These are phyloP conservation scores for Geotrichum carabidarum DNA, from an alignment of 1,139 yeast species.

Conservation along the genomic window DNA sequence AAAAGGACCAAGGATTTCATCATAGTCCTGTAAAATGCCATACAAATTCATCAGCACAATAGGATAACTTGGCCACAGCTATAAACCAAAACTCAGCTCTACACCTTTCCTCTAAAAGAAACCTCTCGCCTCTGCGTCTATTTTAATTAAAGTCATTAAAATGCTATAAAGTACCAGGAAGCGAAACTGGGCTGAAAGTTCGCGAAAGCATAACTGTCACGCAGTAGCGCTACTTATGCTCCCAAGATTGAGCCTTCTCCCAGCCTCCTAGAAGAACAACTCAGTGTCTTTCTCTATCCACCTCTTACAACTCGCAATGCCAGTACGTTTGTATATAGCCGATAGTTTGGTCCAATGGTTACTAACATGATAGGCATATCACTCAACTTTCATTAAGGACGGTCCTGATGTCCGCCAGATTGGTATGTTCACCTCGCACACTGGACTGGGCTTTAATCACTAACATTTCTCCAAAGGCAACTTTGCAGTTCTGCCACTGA, in stretches of 20 bases:
- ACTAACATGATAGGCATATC: conserved; percentile 20
- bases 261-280: conserved; percentile 4
- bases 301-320: conserved; percentile 1
- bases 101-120: too few relatives aligned
- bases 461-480: conserved; percentile 70
- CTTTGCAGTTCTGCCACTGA: conserved; percentile 74
- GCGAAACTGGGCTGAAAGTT: background rate
- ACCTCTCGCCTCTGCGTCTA: too few relatives aligned
- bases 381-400: conserved; percentile 28
- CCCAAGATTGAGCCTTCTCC: background rate
- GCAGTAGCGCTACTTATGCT: conserved; percentile 3
- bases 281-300: background rate
- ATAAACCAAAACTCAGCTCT: too few relatives aligned
- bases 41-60: too few relatives aligned
- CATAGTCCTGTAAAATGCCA: too few relatives aligned
- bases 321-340: conserved; percentile 1
- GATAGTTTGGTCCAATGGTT: background rate
- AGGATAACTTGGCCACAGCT: too few relatives aligned
- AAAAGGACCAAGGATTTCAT: too few relatives aligned
- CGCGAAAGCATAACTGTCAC: conserved; percentile 4
- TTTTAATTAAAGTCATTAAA: too few relatives aligned
- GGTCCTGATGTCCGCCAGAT: conserved; percentile 27
- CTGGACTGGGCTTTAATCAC: background rate
- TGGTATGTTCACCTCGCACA: conserved; percentile 3
- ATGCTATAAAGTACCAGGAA: background rate